Base-by-base conservation (phyloP, 345 rosid species). In the Populus alba region DNA sequence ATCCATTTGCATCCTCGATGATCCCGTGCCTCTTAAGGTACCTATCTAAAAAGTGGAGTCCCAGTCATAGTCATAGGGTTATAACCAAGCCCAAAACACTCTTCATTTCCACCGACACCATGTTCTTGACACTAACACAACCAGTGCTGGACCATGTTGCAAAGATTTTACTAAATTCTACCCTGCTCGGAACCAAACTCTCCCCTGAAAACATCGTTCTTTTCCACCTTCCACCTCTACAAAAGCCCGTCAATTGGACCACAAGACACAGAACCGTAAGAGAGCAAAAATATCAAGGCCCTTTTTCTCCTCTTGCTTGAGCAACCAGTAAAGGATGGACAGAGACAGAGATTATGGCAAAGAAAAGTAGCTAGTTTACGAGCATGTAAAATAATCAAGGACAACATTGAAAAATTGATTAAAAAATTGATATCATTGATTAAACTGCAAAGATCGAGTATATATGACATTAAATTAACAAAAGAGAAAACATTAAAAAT, bases 71-170 rank as follows among this genome's bases (percentile, higher is more conserved):
- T 18, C 59, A 18, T 6, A 20, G 59, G 23, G 4, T 59, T 41
- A 18, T 74, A 27, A 31, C 74, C 11, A 0, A 77, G 8, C 43
- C 85, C 81, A n/a, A 75, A 77, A 13, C 77, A 18, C 59, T 53
- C 7, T 20, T n/a, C 12, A 8, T 22, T 55, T 22, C 45, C 27
- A 68, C 23, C 47, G 6, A 18, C 71, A 27, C 70, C 70, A 66
- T 66, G 23, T 66, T 33, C 39, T 1, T 33, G 70, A 66, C 10
- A 1, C 23, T 20, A 11, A 68, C 49, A 55, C 23, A 7, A 0
- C 61, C 4, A 49, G 20, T 15, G 55, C 7, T 16, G 55, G 17
- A 5, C 5, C 17, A 49, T 1, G 55, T 5, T 49, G 7, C 6
- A 16, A 16, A 49, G 55, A 49, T 49, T 4, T 49, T 15, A 33